phyloP scores from a whole-genome alignment of 352 stramenopile genomes.

The Phytophthora chlamydospora region DNA sequence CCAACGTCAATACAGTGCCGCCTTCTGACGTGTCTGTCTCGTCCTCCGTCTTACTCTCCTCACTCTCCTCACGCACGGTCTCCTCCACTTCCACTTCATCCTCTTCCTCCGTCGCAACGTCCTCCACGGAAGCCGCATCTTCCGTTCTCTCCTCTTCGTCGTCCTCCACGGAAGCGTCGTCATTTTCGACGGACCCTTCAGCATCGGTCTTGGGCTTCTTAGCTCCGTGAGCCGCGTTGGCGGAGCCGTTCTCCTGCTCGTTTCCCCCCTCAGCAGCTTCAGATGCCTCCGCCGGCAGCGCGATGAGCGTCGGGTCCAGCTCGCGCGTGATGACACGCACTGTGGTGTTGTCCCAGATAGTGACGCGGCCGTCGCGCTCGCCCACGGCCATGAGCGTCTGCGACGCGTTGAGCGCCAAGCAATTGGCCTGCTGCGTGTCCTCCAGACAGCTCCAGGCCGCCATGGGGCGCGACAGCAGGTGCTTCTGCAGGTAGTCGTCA shows the following conservation, averaged over 20 bases:
- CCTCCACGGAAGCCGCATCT: constrained; percentile 37
- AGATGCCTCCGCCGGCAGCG: constrained; percentile 37
- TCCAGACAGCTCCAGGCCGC: constrained; percentile 70
- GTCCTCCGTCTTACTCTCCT: constrained; percentile 30
- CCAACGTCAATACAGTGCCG: constrained; percentile 38
- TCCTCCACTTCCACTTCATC: constrained; percentile 37
- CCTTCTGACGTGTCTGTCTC: constrained; percentile 10
- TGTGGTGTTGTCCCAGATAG: constrained; percentile 83
- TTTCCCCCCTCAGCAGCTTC: background rate
- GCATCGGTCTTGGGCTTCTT: constrained; percentile 33
- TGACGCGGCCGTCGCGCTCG: constrained; percentile 81
- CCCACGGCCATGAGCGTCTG: constrained; percentile 76
- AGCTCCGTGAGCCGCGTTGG: constrained; percentile 8
- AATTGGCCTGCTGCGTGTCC: constrained; percentile 79
- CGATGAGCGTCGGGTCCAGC: constrained; percentile 72
- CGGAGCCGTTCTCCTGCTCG: background rate
- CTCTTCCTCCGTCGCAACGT: constrained; percentile 42
- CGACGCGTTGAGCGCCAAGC: constrained; percentile 65
- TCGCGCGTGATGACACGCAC: constrained; percentile 81
- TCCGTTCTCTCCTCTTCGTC: constrained; percentile 43
- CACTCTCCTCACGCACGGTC: constrained; percentile 14
- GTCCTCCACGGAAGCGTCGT: constrained; percentile 43
- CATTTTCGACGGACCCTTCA: constrained; percentile 42
- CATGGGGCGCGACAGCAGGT: constrained; percentile 56
- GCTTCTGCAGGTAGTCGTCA: constrained; percentile 62